phyloP scores from a whole-genome alignment of 2,329 filamentous ascomycete genomes.

The Fusarium sp. region DNA sequence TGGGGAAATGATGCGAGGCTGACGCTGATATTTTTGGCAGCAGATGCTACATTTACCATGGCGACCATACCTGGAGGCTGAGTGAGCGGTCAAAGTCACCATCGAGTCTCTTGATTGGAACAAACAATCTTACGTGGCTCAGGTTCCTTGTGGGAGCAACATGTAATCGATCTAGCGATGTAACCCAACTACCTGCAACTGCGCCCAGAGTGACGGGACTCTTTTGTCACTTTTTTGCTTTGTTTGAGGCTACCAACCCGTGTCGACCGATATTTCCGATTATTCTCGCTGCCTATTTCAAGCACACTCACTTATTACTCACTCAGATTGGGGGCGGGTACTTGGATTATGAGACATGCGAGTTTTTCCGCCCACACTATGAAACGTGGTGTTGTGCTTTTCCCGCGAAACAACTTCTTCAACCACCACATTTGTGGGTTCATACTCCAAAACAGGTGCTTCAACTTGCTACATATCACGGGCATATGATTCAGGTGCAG shows the following conservation, averaged over 20 bases:
- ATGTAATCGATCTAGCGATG: slow-evolving; percentile 33
- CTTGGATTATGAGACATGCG: slow-evolving; percentile 21
- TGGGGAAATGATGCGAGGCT: slow-evolving; percentile 39
- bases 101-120: slow-evolving; percentile 29
- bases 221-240: slow-evolving; percentile 25
- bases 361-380: slow-evolving; percentile 24
- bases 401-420: slow-evolving; percentile 14
- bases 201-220: slow-evolving; percentile 19
- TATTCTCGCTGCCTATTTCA: slow-evolving; percentile 21
- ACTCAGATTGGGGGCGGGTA: neutral
- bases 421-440: slow-evolving; percentile 8
- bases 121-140: slow-evolving; percentile 26
- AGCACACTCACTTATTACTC: neutral
- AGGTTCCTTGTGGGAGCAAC: slow-evolving; percentile 13
- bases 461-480: slow-evolving; percentile 11
- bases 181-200: slow-evolving; percentile 24
- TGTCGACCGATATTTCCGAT: slow-evolving; percentile 25
- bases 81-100: slow-evolving; percentile 13
- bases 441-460: neutral
- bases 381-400: slow-evolving; percentile 35
- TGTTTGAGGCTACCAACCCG: neutral
- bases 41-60: slow-evolving; percentile 1
- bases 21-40: slow-evolving; percentile 38
- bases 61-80: slow-evolving; percentile 15
- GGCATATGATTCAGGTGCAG: slow-evolving; percentile 7